Evolutionary conservation across 1,139 yeast genomes (phyloP).

Genomic region (Yamadazyma spencermartinsiae): DNA sequence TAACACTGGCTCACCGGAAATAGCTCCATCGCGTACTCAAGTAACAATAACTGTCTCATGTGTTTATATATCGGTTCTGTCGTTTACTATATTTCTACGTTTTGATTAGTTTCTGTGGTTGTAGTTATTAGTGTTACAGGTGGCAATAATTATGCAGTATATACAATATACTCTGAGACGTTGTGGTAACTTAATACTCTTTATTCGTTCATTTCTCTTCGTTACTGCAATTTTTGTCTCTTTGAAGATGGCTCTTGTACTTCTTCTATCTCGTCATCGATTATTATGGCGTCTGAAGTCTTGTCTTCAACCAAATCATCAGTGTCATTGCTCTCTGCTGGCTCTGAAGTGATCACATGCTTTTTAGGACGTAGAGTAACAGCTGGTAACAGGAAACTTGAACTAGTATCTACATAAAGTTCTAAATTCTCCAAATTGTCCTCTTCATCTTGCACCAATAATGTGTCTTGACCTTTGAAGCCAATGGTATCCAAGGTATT

Average conservation of each 20-base stretch:
- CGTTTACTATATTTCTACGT: no score
- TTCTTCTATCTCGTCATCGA: conserved; percentile 13
- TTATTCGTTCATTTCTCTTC: no score
- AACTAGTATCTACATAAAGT: conserved; percentile 46
- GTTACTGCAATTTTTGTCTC: conserved; percentile 20
- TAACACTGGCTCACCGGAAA: no score
- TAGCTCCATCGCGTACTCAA: no score
- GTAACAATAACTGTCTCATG: no score
- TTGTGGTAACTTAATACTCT: no score
- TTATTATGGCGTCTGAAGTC: conserved; percentile 8
- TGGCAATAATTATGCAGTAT: no score
- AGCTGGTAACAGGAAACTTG: conserved; percentile 22
- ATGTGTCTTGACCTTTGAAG: conserved; percentile 55
- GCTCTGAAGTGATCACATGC: not conserved
- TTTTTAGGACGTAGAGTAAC: conserved; percentile 25
- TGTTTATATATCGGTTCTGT: no score
- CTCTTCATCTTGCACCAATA: conserved; percentile 77
- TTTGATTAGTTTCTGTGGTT: no score
- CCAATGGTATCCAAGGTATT: conserved; percentile 55
- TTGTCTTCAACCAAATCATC: conserved; percentile 9
- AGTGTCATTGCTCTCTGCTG: conserved; percentile 12
- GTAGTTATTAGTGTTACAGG: no score
- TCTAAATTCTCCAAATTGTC: conserved; percentile 72
- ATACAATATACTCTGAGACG: no score
- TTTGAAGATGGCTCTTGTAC: conserved; percentile 21